These are phyloP conservation scores for Lentinula aciculospora DNA, from an alignment of 768 basidiomycete species.

Conservation along the genomic window DNA sequence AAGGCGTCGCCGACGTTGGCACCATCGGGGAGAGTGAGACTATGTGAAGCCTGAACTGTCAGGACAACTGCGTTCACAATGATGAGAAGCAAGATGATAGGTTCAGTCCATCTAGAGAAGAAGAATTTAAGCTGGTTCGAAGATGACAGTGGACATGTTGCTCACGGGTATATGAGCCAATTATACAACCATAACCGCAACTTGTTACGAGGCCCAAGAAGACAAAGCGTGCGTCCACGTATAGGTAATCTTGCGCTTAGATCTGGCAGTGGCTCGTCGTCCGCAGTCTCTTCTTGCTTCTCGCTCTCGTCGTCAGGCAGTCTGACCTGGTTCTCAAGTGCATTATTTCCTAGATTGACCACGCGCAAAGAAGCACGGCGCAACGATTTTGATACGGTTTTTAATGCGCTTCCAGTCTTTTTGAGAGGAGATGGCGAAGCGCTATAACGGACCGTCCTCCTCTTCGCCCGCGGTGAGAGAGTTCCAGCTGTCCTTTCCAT, in stretches of 20 bases:
- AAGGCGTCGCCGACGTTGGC: slow-evolving; percentile 36
- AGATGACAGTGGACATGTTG: slow-evolving; percentile 12
- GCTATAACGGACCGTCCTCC: slow-evolving; percentile 47
- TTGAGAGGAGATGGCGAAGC: slow-evolving; percentile 52
- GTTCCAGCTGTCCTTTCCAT: slow-evolving; percentile 41
- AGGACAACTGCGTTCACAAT: slow-evolving; percentile 78
- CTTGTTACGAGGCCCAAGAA: slow-evolving; percentile 64
- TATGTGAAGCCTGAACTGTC: slow-evolving; percentile 69
- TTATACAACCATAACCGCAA: slow-evolving; percentile 60
- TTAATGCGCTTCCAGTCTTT: slow-evolving; percentile 54
- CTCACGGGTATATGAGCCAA: slow-evolving; percentile 71
- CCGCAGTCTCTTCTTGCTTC: slow-evolving; percentile 18
- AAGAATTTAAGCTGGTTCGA: neutral
- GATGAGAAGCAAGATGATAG: slow-evolving; percentile 76
- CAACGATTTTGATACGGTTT: slow-evolving; percentile 49
- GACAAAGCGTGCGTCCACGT: slow-evolving; percentile 74
- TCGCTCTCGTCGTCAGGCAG: slow-evolving; percentile 44
- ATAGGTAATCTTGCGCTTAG: slow-evolving; percentile 43
- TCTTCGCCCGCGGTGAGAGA: slow-evolving; percentile 30
- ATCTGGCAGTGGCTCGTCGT: slow-evolving; percentile 36
- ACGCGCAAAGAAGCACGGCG: slow-evolving; percentile 70
- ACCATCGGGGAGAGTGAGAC: slow-evolving; percentile 46
- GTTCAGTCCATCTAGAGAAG: slow-evolving; percentile 82
- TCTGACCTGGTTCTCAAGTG: slow-evolving; percentile 55
- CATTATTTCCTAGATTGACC: slow-evolving; percentile 67